Percentiles rank a stretch among this genome's conserved stretches.
phyloP scores from a whole-genome alignment of 345 rosid genomes.

The Eucalyptus viminalis region DNA sequence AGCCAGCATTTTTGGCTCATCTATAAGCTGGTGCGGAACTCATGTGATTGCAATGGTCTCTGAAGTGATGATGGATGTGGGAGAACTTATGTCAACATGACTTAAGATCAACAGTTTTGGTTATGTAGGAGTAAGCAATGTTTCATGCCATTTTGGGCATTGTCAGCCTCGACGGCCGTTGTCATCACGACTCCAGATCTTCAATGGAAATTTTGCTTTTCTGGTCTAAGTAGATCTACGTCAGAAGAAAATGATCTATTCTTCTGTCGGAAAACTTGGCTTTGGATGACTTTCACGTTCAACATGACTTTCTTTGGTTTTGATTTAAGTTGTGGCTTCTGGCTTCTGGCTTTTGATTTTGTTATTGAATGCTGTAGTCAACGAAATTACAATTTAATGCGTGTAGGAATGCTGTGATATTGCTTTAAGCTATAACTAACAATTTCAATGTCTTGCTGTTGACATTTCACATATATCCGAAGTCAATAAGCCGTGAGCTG shows the following conservation, averaged over 20 bases:
- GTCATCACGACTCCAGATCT: not conserved
- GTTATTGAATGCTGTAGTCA: not conserved
- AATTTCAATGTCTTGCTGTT: not conserved
- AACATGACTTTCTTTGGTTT: not conserved
- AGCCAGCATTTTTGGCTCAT: not conserved
- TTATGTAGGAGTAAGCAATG: not conserved
- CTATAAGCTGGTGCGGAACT: not conserved
- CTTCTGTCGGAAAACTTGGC: not conserved
- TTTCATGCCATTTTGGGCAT: not conserved
- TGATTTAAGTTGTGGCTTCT: not conserved
- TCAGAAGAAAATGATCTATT: not conserved
- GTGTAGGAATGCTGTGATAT: not conserved
- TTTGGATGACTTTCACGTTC: not conserved
- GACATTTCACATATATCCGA: not conserved
- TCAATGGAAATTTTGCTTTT: not conserved
- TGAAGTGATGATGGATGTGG: not conserved
- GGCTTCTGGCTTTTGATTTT: not conserved
- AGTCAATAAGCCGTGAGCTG: not conserved
- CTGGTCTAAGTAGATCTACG: not conserved
- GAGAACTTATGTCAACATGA: not conserved
- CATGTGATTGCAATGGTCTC: not conserved
- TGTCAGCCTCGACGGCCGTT: not conserved
- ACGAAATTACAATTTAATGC: not conserved
- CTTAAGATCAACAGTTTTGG: not conserved
- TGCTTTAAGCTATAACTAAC: not conserved